Evolutionary conservation across 306 rosid species (phyloP), one percentile per base, ranked within the genome.

Genomic region (Vigna hirtella): DNA sequence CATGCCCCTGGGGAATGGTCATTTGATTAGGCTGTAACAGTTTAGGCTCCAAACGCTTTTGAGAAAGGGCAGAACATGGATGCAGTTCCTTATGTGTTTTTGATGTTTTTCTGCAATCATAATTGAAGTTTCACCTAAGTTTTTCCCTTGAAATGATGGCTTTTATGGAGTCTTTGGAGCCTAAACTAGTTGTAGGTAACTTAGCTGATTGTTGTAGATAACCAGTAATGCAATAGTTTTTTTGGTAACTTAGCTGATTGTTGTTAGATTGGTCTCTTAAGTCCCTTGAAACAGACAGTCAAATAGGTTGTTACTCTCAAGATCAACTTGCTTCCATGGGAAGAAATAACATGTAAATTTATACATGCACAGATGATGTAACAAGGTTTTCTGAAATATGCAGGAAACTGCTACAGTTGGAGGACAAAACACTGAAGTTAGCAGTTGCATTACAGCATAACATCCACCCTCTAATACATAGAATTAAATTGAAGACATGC

Each of bases 281-380:
- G 40, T 49, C 26, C 57, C 15, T 20, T 22, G 53, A 26, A 42
- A n/a, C 28, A 16, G 2, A 43, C 51, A 18, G 30, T 45, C 55
- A 66, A 20, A n/a, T 17, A 40, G 51, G 52, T 42, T 34, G 24
- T 38, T 65, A 6, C 17, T 3, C 51, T 14, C n/a, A 64, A 38
- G 16, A 64, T 9, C 22, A 4, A 20, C 26, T 43, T 66, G 72
- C 72, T 45, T 67, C 40, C 72, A 67, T 67, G 3, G 55, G 6
- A 20, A 67, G 36, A 45, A 45, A 22, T 43, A 18, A 18, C 52
- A 2, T 66, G 18, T 42, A 17, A 40, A 17, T 6, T 32, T 32
- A 3, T 0, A 32, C 6, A 32, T 32, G 16, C 4, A 6, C 12
- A 2, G 2, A 62, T 5, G 20, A 32, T 6, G 43, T 28, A 6